Conservation (phyloP, 108 stramenopile species). For the Skeletonema grethae region DNA sequence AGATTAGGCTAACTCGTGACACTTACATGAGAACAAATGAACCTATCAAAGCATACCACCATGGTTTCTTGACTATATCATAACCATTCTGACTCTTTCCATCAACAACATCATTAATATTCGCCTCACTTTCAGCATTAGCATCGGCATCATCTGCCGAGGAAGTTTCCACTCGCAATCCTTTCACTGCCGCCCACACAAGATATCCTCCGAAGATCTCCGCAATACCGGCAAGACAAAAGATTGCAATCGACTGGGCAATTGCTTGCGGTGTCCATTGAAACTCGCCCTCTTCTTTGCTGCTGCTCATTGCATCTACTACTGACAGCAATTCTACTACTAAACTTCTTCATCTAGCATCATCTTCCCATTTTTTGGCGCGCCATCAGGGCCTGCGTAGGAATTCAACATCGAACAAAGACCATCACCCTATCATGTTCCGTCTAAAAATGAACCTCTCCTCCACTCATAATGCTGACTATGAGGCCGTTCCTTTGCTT, state of each 20-base stretch:
- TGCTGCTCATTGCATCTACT: slow-evolving; percentile 11
- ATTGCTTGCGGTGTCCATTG: slow-evolving; percentile 63
- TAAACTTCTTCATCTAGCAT: too few species aligned
- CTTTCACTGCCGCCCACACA: slow-evolving; percentile 63
- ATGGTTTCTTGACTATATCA: slow-evolving; percentile 47
- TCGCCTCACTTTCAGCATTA: too few species aligned
- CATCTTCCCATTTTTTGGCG: too few species aligned
- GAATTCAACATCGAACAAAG: too few species aligned
- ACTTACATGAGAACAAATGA: slow-evolving; percentile 43
- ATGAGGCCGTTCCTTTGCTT: neutral
- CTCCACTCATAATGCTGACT: neutral
- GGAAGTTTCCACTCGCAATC: slow-evolving; percentile 9
- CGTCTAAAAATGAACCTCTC: too few species aligned
- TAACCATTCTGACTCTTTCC: neutral
- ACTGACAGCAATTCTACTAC: too few species aligned
- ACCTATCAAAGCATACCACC: slow-evolving; percentile 79
- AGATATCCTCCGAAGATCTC: slow-evolving; percentile 85
- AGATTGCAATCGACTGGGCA: slow-evolving; percentile 59
- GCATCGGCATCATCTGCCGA: neutral
- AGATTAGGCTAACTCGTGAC: too few species aligned
- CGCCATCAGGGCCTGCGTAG: too few species aligned
- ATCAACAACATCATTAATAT: neutral
- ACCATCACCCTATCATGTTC: too few species aligned
- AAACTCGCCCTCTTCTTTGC: slow-evolving; percentile 35
- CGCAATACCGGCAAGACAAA: slow-evolving; percentile 64